Evolutionary conservation across 441 rosid species (phyloP), one percentile per base, ranked within the genome.

Genomic region (Flueggea neowawraea): DNA sequence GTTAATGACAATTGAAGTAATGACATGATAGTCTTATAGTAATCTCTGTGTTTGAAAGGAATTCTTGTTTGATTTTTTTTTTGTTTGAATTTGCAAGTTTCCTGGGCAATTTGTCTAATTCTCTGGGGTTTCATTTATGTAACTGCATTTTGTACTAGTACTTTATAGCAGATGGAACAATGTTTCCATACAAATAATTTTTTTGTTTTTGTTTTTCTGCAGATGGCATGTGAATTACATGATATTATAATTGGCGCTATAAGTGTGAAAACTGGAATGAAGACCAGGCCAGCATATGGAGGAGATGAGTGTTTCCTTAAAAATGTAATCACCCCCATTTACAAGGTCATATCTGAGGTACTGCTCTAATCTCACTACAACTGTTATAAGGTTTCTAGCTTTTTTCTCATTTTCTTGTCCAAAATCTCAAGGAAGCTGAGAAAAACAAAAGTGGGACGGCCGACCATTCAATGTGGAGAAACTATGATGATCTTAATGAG

Each of bases 221-320:
- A 95, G 99, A 95, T 95, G 99, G 95, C 96, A 15, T 74, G 79
- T 76, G 97, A 95, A 75, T 74, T 95, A 75, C 96, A 95, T 71
- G 86, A 86, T 70, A 76, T 86, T 69, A 75, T 95, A 75, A 82
- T 79, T 12, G 77, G 73, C 61, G 85, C 74, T 43, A 75, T 84
- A 69, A 84, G 86, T 71, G 60, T 57, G 74, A 67, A 72, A 69
- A 78, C 92, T 66, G 86, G 90, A 69, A 90, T 83, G 73, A 85
- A 75, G 72, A 71, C 78, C 52, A 64, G 43, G 69, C 89, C 92
- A 66, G 90, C 89, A 28, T 80, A 87, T 72, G 83, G 85, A 69
- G 91, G 78, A n/a, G 58, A 44, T 17, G 96, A 95, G 73, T 74
- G 85, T 68, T 95, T 91, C 79, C 95, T 95, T 64, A 73, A 62